Percentiles rank a stretch among this genome's conserved stretches.
These are phyloP conservation scores for Phytophthora ramorum DNA, from an alignment of 352 stramenopile genomes.

Conservation along the genomic window DNA sequence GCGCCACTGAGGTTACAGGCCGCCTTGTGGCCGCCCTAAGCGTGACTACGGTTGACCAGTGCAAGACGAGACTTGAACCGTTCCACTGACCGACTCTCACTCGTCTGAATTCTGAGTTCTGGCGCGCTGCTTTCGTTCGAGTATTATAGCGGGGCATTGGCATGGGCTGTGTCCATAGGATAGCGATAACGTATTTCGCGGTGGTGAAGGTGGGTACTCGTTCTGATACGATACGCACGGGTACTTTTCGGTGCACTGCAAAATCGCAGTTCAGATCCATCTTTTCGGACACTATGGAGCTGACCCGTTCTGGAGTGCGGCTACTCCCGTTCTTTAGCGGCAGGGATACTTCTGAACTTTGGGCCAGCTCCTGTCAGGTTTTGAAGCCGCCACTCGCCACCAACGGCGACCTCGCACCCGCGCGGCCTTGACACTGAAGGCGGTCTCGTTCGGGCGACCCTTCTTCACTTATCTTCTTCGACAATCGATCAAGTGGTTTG, in stretches of 20 bases:
- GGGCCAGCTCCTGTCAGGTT: conserved; percentile 2
- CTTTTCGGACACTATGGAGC: conserved; percentile 1
- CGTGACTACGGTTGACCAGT: conserved; percentile 8
- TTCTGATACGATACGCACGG: conserved; percentile 17
- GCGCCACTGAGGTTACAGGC: conserved; percentile 6
- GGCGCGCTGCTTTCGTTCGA: conserved; percentile 8
- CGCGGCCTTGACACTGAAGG: no score
- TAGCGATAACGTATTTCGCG: conserved; percentile 5
- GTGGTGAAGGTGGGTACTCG: not conserved
- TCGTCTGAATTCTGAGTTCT: conserved; percentile 26
- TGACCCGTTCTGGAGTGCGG: conserved; percentile 26
- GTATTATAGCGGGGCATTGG: not conserved
- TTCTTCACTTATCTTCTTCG: conserved; percentile 26
- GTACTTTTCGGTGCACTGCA: not conserved
- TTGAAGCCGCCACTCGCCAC: conserved; percentile 31
- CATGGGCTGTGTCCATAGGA: not conserved
- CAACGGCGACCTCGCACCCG: conserved; percentile 5
- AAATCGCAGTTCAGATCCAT: not conserved
- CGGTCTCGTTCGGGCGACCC: no score
- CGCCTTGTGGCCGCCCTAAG: conserved; percentile 20
- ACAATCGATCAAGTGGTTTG: conserved; percentile 37
- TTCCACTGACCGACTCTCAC: conserved; percentile 20
- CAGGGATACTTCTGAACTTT: conserved; percentile 33
- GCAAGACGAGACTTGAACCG: conserved; percentile 11
- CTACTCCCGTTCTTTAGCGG: conserved; percentile 12